These are phyloP conservation scores for Ephemerocybe angulata DNA, from an alignment of 768 basidiomycete genomes.

Conservation along the genomic window DNA sequence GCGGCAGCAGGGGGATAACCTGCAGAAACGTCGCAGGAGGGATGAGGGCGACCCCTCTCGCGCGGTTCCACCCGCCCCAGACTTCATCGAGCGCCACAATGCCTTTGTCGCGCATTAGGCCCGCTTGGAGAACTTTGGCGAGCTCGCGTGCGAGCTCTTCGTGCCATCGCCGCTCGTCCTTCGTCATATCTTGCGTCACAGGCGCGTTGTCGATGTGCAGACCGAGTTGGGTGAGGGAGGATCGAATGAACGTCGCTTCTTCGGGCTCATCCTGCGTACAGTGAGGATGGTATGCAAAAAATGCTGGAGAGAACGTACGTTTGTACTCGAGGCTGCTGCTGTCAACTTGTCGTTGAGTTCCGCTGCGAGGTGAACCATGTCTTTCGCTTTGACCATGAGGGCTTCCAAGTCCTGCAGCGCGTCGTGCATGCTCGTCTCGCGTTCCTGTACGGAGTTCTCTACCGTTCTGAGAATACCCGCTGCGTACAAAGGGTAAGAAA, in stretches of 20 bases:
- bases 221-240: conserved; percentile 87
- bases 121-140: conserved; percentile 62
- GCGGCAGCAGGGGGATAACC: conserved; percentile 63
- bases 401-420: conserved; percentile 87
- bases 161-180: conserved; percentile 75
- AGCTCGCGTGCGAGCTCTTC: conserved; percentile 83
- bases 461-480: conserved; percentile 82
- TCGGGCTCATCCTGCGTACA: conserved; percentile 56
- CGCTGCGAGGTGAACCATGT: conserved; percentile 88
- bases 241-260: conserved; percentile 82
- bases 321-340: conserved; percentile 33
- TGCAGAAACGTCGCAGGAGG: conserved; percentile 85
- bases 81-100: conserved; percentile 88
- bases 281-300: conserved; percentile 20
- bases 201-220: conserved; percentile 74
- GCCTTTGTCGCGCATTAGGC: conserved; percentile 77
- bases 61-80: conserved; percentile 95
- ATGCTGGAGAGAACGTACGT: conserved; percentile 18
- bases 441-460: conserved; percentile 59
- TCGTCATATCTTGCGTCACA: conserved; percentile 85
- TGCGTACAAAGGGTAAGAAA: conserved; percentile 26
- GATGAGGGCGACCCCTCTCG: conserved; percentile 86
- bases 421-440: conserved; percentile 63
- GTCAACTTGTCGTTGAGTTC: conserved; percentile 83
- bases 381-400: conserved; percentile 84